A percentile compares a stretch with the other conserved stretches of the same genome.
Evolutionary conservation across 2,329 filamentous ascomycete species (phyloP).

Genomic region (Fusarium tuaranense): DNA sequence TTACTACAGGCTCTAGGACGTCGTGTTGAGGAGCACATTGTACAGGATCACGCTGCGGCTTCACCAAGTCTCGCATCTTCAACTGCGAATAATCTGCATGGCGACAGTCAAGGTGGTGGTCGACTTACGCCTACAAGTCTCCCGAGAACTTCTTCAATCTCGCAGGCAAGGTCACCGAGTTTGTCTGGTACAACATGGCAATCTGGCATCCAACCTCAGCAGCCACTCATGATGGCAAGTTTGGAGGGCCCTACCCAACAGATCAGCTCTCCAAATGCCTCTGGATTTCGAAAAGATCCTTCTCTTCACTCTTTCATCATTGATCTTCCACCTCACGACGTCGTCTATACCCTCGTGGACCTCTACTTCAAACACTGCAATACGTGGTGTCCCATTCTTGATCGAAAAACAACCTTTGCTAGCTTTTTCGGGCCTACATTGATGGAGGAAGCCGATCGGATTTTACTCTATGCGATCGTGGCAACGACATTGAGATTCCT

Average conservation of each 20-base stretch:
- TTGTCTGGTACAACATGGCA: constrained; percentile 52
- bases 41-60: constrained; percentile 46
- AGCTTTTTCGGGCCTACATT: constrained; percentile 56
- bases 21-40: constrained; percentile 57
- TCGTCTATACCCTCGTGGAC: constrained; percentile 69
- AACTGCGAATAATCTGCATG: constrained; percentile 49
- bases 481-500: constrained; percentile 57
- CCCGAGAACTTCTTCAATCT: constrained; percentile 29
- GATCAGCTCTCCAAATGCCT: neutral
- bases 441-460: constrained; percentile 53
- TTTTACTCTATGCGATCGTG: constrained; percentile 58
- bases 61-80: constrained; percentile 46
- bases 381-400: constrained; percentile 65
- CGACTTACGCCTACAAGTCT: constrained; percentile 40
- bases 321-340: constrained; percentile 69
- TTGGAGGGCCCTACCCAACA: constrained; percentile 10
- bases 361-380: constrained; percentile 74
- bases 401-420: constrained; percentile 56
- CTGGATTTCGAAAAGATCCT: constrained; percentile 36
- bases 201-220: constrained; percentile 20
- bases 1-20: constrained; percentile 56
- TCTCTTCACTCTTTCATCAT: constrained; percentile 53
- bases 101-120: constrained; percentile 40
- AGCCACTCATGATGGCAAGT: constrained; percentile 1
- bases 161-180: constrained; percentile 53